Conservation (phyloP, 371 early-diverging fungal species). For the Batkoa obscura region DNA sequence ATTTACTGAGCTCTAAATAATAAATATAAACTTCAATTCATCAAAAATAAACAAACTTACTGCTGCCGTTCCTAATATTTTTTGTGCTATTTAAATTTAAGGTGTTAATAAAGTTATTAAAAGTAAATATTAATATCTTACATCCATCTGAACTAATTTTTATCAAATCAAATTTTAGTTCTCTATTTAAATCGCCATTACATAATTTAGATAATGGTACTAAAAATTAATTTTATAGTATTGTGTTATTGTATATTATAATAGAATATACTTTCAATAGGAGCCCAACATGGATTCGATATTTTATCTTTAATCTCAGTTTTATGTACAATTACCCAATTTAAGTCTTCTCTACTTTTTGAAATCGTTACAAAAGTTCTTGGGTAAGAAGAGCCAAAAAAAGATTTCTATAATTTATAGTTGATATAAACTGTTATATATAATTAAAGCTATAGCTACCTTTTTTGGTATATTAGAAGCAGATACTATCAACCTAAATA, state of each 20-base stretch:
- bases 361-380: not conserved
- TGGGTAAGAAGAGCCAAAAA: not conserved
- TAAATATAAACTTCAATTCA: no score
- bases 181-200: not conserved
- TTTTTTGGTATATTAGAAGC: not conserved
- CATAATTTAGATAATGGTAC: not conserved
- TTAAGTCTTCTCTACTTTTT: not conserved
- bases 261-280: not conserved
- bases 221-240: not conserved
- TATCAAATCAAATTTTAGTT: not conserved
- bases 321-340: not conserved
- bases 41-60: not conserved
- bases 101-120: no score
- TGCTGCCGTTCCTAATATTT: conserved; percentile 12
- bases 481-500: not conserved
- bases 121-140: not conserved
- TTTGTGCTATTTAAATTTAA: conserved; percentile 13
- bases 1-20: no score
- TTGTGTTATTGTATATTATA: no score
- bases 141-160: not conserved
- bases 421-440: not conserved
- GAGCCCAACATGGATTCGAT: not conserved
- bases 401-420: not conserved
- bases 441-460: not conserved
- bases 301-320: not conserved